Base-by-base conservation (phyloP, 495 filamentous ascomycete species). In the Platismatia glauca region DNA sequence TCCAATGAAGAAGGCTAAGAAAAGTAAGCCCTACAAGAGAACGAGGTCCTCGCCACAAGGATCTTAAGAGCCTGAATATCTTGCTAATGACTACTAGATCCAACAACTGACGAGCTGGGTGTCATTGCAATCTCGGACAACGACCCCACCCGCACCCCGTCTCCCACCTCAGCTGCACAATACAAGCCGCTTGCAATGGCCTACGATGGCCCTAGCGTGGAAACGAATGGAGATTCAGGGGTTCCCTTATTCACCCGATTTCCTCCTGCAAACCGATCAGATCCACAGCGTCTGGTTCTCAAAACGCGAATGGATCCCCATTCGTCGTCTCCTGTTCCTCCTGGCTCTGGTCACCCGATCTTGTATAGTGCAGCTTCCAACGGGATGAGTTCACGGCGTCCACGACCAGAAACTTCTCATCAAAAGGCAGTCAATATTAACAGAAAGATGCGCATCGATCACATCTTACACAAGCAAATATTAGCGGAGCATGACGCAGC, bases 371-470 rank as follows among this genome's bases (percentile, higher is more conserved):
- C 76, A 44, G 70, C 72, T 7, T 56, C 63, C 12, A 68, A 66
- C 35, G 68, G 61, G 4, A 33, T 58, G 24, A 68, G 71, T 24
- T 70, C 73, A 56, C 83, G 85, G 59, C 84, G 87, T n/a, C 84
- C 87, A 5, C 84, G 94, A 8, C 93, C 91, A 6, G 81, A 95
- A 24, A 98, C 94, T 1, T 88, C 90, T 13, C 94, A 98, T 72
- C 94, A 98, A 69, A 78, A 95, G 35, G 94, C 92, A 11, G 89
- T 97, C 6, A 90, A 96, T 67, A 83, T 87, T 55, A 96, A 96
- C 70, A 82, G 95, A 12, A 88, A 86, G 43, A 86, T 94, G 72
- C 87, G 90, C 18, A 89, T 96, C 48, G 88, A 96, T 58, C 89
- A 94, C 68, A 86, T 94, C 52, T 82, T 98, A 37, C 83, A 89